Evolutionary conservation across 2,329 filamentous ascomycete species (phyloP).

Genomic region (Pseudopithomyces maydicus): DNA sequence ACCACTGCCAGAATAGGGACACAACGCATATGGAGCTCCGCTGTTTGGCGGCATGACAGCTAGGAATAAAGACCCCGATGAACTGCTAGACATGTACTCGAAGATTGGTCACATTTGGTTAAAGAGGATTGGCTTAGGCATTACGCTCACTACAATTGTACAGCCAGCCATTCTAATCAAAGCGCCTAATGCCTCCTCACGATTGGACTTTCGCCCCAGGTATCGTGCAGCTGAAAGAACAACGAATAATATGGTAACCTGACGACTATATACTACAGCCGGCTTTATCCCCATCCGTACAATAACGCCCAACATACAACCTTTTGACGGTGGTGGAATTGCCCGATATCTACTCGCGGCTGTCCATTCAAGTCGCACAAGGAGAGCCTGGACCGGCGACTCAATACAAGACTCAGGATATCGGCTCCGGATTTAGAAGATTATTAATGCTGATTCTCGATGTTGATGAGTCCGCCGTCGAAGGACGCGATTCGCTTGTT

Average conservation of each 20-base stretch:
- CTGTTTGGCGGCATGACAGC: no score
- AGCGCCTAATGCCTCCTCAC: conserved; percentile 7
- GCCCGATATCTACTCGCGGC: neutral
- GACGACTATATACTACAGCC: conserved; percentile 16
- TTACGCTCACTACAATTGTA: neutral
- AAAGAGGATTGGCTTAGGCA: neutral
- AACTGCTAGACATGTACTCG: neutral
- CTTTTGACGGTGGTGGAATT: neutral
- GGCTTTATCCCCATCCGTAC: neutral
- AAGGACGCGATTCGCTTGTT: conserved; percentile 30
- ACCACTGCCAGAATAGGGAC: neutral
- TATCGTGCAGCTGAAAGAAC: conserved; percentile 35
- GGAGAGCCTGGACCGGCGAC: no score
- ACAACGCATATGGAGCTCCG: no score
- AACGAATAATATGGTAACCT: conserved; percentile 18
- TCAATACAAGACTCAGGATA: neutral
- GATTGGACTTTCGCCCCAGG: conserved; percentile 22
- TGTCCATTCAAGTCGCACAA: neutral
- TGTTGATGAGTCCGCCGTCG: conserved; percentile 29
- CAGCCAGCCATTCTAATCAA: neutral
- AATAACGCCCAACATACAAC: conserved; percentile 27
- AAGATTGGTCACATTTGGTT: neutral
- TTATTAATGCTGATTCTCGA: conserved; percentile 1
- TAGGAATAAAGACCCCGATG: neutral
- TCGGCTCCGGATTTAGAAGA: conserved; percentile 7